A percentile compares a stretch with the other conserved stretches of the same genome.
phyloP scores from a whole-genome alignment of 2,329 filamentous ascomycete genomes.

The Alternaria consortialis region DNA sequence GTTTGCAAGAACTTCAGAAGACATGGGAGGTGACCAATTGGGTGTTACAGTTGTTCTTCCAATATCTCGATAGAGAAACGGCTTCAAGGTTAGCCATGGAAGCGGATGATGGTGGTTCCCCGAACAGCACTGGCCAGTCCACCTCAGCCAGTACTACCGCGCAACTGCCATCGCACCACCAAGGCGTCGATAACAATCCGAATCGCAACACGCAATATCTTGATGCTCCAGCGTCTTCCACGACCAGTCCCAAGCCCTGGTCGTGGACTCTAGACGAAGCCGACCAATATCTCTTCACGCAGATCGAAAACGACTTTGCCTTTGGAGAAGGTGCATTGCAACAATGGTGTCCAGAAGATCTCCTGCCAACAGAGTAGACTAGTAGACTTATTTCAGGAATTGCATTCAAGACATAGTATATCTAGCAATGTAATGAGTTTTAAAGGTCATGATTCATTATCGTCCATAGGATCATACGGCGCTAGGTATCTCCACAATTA shows the following conservation, averaged over 20 bases:
- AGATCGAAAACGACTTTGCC: slow-evolving; percentile 44
- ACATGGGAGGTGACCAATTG: slow-evolving; percentile 62
- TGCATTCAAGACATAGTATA: background rate
- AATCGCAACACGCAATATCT: background rate
- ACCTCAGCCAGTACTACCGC: slow-evolving; percentile 12
- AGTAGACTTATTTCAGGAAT: background rate
- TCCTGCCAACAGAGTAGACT: slow-evolving; percentile 10
- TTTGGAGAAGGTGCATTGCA: slow-evolving; percentile 40
- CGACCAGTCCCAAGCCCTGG: slow-evolving; percentile 32
- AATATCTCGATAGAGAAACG: slow-evolving; percentile 58
- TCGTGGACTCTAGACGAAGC: slow-evolving; percentile 42
- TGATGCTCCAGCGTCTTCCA: slow-evolving; percentile 15
- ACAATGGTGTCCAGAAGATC: slow-evolving; percentile 32
- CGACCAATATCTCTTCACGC: slow-evolving; percentile 42
- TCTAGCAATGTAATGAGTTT: background rate
- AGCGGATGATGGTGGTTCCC: slow-evolving; percentile 33
- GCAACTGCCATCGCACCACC: slow-evolving; percentile 13
- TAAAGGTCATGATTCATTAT: background rate
- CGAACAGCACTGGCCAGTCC: slow-evolving; percentile 19
- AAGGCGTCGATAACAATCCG: background rate
- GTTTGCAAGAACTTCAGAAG: slow-evolving; percentile 59
- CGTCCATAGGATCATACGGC: background rate
- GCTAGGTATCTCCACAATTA: background rate
- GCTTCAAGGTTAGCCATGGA: slow-evolving; percentile 51
- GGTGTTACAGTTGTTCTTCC: slow-evolving; percentile 60